Conservation (phyloP, 139 green algal species). For the Volvox reticuliferus region DNA sequence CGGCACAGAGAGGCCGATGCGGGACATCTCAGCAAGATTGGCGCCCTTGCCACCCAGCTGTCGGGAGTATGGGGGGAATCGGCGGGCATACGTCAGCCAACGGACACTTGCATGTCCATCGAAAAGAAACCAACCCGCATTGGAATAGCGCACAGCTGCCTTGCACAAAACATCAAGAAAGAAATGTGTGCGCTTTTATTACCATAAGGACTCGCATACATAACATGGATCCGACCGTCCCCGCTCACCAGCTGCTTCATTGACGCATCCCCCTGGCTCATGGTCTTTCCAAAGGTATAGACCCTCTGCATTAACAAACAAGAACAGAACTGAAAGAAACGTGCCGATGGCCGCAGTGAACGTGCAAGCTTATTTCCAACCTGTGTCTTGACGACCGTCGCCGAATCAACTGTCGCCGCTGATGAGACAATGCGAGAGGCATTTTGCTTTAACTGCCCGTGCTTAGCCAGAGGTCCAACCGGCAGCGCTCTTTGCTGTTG, state of each 20-base stretch:
- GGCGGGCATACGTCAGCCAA: background rate
- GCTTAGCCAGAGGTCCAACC: background rate
- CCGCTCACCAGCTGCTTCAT: constrained; percentile 76
- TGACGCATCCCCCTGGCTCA: constrained; percentile 67
- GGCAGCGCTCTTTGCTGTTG: background rate
- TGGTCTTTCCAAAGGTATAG: constrained; percentile 72
- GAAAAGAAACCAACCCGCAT: background rate
- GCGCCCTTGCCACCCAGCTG: constrained; percentile 91
- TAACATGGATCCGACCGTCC: too few relatives aligned
- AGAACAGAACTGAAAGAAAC: background rate
- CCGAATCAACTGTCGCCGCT: background rate
- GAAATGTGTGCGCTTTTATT: too few relatives aligned
- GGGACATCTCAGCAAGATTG: constrained; percentile 93
- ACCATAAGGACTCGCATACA: too few relatives aligned
- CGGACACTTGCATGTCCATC: background rate
- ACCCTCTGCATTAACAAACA: constrained; percentile 51
- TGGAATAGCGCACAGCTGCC: background rate
- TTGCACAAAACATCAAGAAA: too few relatives aligned
- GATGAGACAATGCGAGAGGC: background rate
- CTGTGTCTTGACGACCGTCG: background rate
- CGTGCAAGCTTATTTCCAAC: background rate
- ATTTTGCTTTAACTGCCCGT: background rate
- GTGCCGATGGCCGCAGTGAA: too few relatives aligned
- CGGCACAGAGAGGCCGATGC: constrained; percentile 88
- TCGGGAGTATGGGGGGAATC: background rate